Conservation (phyloP, 176 grass and related monocot species). For the Carex kokanica region DNA sequence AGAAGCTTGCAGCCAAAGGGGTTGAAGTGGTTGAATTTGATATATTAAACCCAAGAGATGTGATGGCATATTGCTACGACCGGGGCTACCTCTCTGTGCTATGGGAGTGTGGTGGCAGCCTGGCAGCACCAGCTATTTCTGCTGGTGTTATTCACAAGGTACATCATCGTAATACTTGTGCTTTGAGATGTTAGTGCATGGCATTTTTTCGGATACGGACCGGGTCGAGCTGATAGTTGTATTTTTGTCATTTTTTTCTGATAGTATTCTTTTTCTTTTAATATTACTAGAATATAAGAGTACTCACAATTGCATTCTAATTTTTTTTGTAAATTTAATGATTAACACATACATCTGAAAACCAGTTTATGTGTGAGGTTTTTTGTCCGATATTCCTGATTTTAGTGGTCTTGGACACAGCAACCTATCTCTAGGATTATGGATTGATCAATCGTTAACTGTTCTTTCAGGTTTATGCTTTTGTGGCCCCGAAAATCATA, state of each 20-base stretch:
- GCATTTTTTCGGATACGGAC: background rate
- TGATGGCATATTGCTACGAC: slow-evolving; percentile 92
- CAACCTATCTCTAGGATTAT: background rate
- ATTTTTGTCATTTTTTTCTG: background rate
- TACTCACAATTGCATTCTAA: background rate
- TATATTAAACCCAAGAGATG: slow-evolving; percentile 84
- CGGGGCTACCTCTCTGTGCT: slow-evolving; percentile 84
- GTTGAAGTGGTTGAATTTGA: slow-evolving; percentile 99
- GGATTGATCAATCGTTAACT: slow-evolving; percentile 12
- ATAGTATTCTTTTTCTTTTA: background rate
- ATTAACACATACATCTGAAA: background rate
- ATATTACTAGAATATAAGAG: background rate
- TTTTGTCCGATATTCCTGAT: background rate
- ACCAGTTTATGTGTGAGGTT: background rate
- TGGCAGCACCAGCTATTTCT: slow-evolving; percentile 83
- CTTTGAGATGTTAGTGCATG: background rate
- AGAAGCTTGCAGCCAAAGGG: slow-evolving; percentile 78
- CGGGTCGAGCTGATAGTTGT: background rate
- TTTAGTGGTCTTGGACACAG: background rate
- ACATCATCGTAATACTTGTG: background rate
- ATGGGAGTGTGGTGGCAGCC: slow-evolving; percentile 91
- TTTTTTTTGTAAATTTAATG: background rate
- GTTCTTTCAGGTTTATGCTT: slow-evolving; percentile 72
- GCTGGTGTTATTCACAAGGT: slow-evolving; percentile 94
- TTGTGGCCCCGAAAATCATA: slow-evolving; percentile 87